A percentile compares a stretch with the other conserved stretches of the same genome.
These are phyloP conservation scores for Colletotrichum viniferum DNA, from an alignment of 2,329 filamentous ascomycete genomes.

Conservation along the genomic window DNA sequence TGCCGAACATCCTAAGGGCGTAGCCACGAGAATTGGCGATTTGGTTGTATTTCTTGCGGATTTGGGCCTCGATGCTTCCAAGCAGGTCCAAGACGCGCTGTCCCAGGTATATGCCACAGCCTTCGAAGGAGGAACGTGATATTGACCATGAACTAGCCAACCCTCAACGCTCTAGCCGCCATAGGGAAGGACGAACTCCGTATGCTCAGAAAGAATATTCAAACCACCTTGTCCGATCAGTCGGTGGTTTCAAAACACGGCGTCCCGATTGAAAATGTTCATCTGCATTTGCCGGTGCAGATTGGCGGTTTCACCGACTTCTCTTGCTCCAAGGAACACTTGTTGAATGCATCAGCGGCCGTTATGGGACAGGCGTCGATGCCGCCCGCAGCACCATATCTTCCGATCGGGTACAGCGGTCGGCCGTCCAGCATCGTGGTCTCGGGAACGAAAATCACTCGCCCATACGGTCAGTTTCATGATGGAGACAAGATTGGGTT, in stretches of 20 bases:
- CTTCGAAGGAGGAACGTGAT: slow-evolving; percentile 22
- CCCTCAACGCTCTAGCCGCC: slow-evolving; percentile 55
- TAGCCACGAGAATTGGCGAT: slow-evolving; percentile 55
- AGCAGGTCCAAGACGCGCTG: neutral
- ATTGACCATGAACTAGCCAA: slow-evolving; percentile 34
- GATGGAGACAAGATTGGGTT: slow-evolving; percentile 24
- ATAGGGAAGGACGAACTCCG: slow-evolving; percentile 41
- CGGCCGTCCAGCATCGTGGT: slow-evolving; percentile 57
- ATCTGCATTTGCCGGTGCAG: slow-evolving; percentile 58
- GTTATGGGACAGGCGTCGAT: slow-evolving; percentile 41
- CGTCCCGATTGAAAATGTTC: slow-evolving; percentile 19
- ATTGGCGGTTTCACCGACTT: slow-evolving; percentile 63
- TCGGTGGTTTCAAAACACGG: neutral
- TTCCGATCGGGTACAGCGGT: slow-evolving; percentile 58
- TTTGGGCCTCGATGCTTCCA: slow-evolving; percentile 32
- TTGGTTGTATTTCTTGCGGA: slow-evolving; percentile 56
- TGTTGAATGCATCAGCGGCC: slow-evolving; percentile 51
- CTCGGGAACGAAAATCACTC: slow-evolving; percentile 49
- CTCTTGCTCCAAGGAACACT: slow-evolving; percentile 57
- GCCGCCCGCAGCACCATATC: slow-evolving; percentile 50
- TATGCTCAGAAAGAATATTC: slow-evolving; percentile 44
- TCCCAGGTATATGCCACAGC: neutral
- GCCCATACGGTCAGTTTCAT: slow-evolving; percentile 50
- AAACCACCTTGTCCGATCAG: slow-evolving; percentile 29
- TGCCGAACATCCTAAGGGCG: slow-evolving; percentile 35